Evolutionary conservation across 2,329 filamentous ascomycete species (phyloP).

Genomic region (Sarocladium brachiariae): DNA sequence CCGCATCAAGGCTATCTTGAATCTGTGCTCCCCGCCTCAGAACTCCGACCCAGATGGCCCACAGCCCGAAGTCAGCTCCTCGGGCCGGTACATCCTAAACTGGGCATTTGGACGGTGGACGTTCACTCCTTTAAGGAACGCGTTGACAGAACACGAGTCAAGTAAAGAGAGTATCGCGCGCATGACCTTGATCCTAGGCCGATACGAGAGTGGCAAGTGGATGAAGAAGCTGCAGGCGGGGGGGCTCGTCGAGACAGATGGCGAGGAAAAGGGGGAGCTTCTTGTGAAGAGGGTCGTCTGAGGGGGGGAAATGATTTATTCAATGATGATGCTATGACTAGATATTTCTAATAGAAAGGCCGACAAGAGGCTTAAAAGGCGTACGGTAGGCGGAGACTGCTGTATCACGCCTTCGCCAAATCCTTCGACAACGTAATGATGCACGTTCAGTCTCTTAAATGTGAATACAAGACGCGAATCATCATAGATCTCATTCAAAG

Average conservation of each 20-base stretch:
- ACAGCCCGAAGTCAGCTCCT: slow-evolving; percentile 24
- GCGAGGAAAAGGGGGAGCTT: slow-evolving; percentile 38
- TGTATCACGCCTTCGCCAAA: no score
- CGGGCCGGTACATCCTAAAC: slow-evolving; percentile 76
- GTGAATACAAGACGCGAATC: neutral
- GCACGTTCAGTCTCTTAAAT: neutral
- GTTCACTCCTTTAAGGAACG: slow-evolving; percentile 55
- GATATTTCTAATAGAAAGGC: neutral
- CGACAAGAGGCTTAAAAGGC: neutral
- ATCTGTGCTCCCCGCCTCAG: slow-evolving; percentile 37
- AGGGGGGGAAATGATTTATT: neutral
- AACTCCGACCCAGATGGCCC: slow-evolving; percentile 45
- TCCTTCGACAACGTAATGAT: no score
- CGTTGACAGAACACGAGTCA: slow-evolving; percentile 44
- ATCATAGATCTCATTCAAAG: slow-evolving; percentile 33
- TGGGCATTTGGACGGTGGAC: slow-evolving; percentile 98
- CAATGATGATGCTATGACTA: slow-evolving; percentile 9
- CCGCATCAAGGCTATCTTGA: slow-evolving; percentile 73
- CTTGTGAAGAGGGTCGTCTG: slow-evolving; percentile 44
- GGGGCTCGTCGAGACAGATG: slow-evolving; percentile 44
- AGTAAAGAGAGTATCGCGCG: slow-evolving; percentile 51
- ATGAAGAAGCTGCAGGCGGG: slow-evolving; percentile 62
- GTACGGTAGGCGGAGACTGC: no score
- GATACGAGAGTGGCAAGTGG: slow-evolving; percentile 70
- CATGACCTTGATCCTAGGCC: slow-evolving; percentile 70